These are phyloP conservation scores for Sporisorium iseilematis-ciliati DNA, from an alignment of 1,284 basidiomycete species.

Conservation along the genomic window DNA sequence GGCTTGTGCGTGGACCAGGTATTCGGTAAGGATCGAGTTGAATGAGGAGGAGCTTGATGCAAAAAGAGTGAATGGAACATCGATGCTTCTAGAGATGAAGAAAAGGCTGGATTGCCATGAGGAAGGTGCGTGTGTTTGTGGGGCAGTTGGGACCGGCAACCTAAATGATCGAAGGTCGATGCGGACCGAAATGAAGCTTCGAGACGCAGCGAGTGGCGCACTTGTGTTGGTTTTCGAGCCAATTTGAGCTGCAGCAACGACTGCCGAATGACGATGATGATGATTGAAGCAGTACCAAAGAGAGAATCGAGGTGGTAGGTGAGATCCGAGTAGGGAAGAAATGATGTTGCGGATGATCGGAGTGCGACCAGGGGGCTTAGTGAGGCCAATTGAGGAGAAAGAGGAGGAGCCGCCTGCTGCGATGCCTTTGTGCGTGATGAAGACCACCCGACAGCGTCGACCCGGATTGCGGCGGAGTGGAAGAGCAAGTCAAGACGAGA, in stretches of 20 bases:
- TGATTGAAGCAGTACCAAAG: neutral
- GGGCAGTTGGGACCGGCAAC: constrained; percentile 6
- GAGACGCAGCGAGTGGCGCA: constrained; percentile 1
- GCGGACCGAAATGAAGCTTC: constrained; percentile 22
- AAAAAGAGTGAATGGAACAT: constrained; percentile 11
- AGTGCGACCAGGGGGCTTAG: neutral
- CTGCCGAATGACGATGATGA: neutral
- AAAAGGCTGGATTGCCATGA: neutral
- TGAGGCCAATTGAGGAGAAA: neutral
- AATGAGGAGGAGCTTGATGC: constrained; percentile 16
- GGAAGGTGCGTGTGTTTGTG: constrained; percentile 5
- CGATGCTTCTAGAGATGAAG: constrained; percentile 8
- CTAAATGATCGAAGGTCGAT: constrained; percentile 14
- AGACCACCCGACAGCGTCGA: too few relatives aligned
- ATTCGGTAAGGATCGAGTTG: neutral
- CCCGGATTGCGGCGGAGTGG: too few relatives aligned
- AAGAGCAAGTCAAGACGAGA: too few relatives aligned
- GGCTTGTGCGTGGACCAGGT: neutral
- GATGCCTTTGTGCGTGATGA: too few relatives aligned
- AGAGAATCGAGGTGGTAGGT: neutral
- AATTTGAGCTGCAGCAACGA: neutral
- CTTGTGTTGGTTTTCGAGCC: neutral
- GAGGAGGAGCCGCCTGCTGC: too few relatives aligned
- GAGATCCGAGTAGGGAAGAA: neutral
- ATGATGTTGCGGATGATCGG: neutral